Base-by-base conservation (phyloP, 257 asterid species). In the Avicennia marina region DNA sequence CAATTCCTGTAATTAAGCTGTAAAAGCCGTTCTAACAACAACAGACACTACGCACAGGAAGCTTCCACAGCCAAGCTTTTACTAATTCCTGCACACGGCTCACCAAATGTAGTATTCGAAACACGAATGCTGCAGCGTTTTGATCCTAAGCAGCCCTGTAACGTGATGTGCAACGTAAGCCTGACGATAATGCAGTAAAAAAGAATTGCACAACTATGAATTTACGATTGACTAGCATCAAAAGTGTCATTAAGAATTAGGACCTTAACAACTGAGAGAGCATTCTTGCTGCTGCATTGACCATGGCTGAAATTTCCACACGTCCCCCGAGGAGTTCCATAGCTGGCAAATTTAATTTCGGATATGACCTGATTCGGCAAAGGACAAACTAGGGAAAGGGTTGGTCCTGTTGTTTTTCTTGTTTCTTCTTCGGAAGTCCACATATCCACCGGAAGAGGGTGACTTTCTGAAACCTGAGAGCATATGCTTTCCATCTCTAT, bases 241-340 rank as follows among this genome's bases (percentile, higher is more conserved):
- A 12, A 22, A 56, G 33, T 16, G 32, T 32, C 12, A 52, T 34
- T 2, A 39, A 20, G 17, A 62, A 21, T 6, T 16, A 89, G 95
- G 94, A 87, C 73, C 65, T 75, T 60, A 49, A 91, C 69, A n/a
- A 79, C 17, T 41, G 95, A 64, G 36, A 64, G 80, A 41, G 95
- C 94, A 13, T 49, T 61, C 58, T 34, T 61, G 83, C 94, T 84
- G 75, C 80, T 81, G 75, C 98, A 90, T 51, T 55, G 71, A 5
- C 98, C 94, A 11, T 84, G 90, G 69, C 76, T 82, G 52, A 80
- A 90, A 68, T 85, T 81, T 19, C 98, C 98, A 17, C 96, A 90
- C 13, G 74, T 53, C 40, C 98, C 98, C 2, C 11, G 69, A 17
- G 98, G 98, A 57, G 88, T 90, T 53, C 98, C 98, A 22, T 73